phyloP scores from a whole-genome alignment of 768 basidiomycete genomes.

The Daedaleopsis sinensis region DNA sequence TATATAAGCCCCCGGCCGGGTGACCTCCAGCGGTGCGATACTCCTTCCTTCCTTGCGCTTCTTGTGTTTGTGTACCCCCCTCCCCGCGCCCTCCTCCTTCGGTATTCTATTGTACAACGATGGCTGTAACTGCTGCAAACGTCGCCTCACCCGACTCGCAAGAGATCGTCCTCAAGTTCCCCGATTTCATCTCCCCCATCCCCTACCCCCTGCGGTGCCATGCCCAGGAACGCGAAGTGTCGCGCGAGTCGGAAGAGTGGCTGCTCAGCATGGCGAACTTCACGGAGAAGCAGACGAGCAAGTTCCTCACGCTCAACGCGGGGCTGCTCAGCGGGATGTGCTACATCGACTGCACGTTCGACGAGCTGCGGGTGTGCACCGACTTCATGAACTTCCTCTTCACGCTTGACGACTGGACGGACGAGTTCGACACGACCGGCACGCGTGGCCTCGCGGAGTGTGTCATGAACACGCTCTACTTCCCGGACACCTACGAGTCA shows the following conservation, averaged over 20 bases:
- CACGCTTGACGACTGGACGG: slow-evolving; percentile 46
- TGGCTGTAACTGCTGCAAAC: slow-evolving; percentile 16
- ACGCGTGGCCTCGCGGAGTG: slow-evolving; percentile 27
- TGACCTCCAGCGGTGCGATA: slow-evolving; percentile 5
- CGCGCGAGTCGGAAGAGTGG: slow-evolving; percentile 43
- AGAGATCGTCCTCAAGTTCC: slow-evolving; percentile 35
- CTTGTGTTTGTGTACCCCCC: slow-evolving; percentile 10
- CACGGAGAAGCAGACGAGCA: slow-evolving; percentile 30
- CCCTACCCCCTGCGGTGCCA: slow-evolving; percentile 40
- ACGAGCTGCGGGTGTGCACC: slow-evolving; percentile 63
- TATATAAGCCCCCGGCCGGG: slow-evolving; percentile 16
- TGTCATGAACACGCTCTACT: slow-evolving; percentile 33
- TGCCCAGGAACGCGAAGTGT: slow-evolving; percentile 36
- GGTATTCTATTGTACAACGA: slow-evolving; percentile 16
- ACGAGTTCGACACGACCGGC: slow-evolving; percentile 34
- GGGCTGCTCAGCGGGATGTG: slow-evolving; percentile 69
- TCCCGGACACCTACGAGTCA: slow-evolving; percentile 29
- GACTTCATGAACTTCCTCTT: slow-evolving; percentile 64
- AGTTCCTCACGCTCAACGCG: slow-evolving; percentile 60
- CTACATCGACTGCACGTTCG: slow-evolving; percentile 57
- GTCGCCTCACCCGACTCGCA: slow-evolving; percentile 4
- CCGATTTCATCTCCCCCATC: slow-evolving; percentile 45
- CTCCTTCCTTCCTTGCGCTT: slow-evolving; percentile 16
- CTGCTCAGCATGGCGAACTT: slow-evolving; percentile 34
- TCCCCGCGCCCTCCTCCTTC: neutral